A percentile compares a stretch with the other conserved stretches of the same genome.
These are phyloP conservation scores for Phytophthora boehmeriae DNA, from an alignment of 352 stramenopile genomes.

Conservation along the genomic window DNA sequence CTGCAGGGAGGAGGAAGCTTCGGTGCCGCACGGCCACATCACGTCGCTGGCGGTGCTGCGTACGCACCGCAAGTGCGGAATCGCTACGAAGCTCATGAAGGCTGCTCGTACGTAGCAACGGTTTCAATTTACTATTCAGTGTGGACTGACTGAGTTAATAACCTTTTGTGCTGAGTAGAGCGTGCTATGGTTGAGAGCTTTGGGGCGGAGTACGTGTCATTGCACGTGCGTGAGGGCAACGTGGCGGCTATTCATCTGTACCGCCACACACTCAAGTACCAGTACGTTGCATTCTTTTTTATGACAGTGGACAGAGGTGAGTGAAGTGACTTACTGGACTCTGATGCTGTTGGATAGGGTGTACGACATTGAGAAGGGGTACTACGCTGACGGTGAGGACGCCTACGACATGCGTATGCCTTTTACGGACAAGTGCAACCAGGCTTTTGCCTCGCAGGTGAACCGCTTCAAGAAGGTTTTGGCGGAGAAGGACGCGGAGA, in stretches of 20 bases:
- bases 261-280: conserved; percentile 96
- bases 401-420: conserved; percentile 98
- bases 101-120: conserved; percentile 70
- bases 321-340: neutral
- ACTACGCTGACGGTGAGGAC: conserved; percentile 99
- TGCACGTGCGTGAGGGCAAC: conserved; percentile 99
- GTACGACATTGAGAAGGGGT: conserved; percentile 98
- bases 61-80: conserved; percentile 96
- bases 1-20: conserved; percentile 79
- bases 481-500: conserved; percentile 64
- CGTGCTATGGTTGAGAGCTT: conserved; percentile 98
- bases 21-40: conserved; percentile 97
- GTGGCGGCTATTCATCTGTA: conserved; percentile 98
- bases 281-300: conserved; percentile 59
- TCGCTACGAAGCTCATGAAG: conserved; percentile 99
- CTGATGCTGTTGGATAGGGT: conserved; percentile 63
- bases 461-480: conserved; percentile 85
- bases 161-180: conserved; percentile 47
- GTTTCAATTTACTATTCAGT: neutral
- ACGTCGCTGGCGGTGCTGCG: conserved; percentile 98
- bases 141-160: neutral
- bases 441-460: conserved; percentile 85
- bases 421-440: conserved; percentile 91
- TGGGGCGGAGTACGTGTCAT: conserved; percentile 97
- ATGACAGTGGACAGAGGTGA: too few relatives aligned